Evolutionary conservation across 2,329 filamentous ascomycete genomes (phyloP), one percentile per base, ranked within the genome.

Genomic region (Dactylellina cionopaga): DNA sequence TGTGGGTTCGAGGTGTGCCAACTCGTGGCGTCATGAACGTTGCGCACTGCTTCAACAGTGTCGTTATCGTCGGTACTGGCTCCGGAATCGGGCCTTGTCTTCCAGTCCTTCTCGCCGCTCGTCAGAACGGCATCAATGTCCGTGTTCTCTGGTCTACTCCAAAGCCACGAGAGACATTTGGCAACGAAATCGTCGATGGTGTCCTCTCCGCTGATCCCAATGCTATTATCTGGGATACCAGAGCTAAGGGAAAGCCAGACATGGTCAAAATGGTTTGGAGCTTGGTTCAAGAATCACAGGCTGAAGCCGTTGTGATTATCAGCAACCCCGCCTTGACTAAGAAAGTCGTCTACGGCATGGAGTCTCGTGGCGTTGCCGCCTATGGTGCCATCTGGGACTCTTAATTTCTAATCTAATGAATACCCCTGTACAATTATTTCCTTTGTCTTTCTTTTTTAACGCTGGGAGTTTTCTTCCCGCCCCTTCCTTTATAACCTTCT

Each of bases 1-100:
- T 92, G 46, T 92, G 88, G 87, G 86, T 89, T 3, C 86, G 89
- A 44, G 89, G 90, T 7, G 83, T 88, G 0, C 88, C 89, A 0
- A 84, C 63, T 24, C 64, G 56, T 10, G 80, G 80, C 29, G 79
- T 80, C 0, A 76, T 81, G 41, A 79, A 79, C 63, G 79, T 81
- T 69, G 76, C 78, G 1, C 77, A 77, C 24, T 74, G 80, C 4
- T 81, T 81, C 74, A 76, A 77, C 17, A 74, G 76, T 15, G 77
- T 80, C 7, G 78, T 81, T 37, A 76, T 82, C 9, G 78, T 82
- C n/a, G 79, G 79, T 1, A 82, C 80, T 0, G 80, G 80, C 5
- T 79, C 77, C 11, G 80, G 80, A 1, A 81, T 82, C 47, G 80
- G 80, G 0, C 80, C 80, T 5, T 80, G 79, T 46, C 77, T 82